These are phyloP conservation scores for Microbotryum saponariae DNA, from an alignment of 1,284 basidiomycete genomes.

Conservation along the genomic window DNA sequence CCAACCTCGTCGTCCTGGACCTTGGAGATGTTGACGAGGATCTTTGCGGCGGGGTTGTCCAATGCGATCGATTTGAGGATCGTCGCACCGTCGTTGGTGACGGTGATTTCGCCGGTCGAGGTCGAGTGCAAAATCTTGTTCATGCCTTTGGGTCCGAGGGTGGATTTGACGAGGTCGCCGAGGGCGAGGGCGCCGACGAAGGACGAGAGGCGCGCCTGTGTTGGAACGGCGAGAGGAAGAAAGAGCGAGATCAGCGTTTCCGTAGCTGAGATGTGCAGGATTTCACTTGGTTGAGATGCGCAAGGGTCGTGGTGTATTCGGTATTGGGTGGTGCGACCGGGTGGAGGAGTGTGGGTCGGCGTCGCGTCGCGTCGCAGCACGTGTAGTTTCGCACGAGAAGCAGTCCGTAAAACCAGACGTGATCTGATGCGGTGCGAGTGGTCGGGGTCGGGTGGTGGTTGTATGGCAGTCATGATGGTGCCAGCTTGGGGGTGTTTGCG, in stretches of 20 bases:
- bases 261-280: background rate
- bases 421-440: too few relatives aligned
- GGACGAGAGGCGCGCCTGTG: constrained; percentile 76
- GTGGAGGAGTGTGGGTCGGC: too few relatives aligned
- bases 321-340: too few relatives aligned
- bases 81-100: constrained; percentile 98
- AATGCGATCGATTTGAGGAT: constrained; percentile 95
- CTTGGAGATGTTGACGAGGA: constrained; percentile 99
- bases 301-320: too few relatives aligned
- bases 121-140: constrained; percentile 77
- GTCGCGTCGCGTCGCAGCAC: too few relatives aligned
- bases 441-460: too few relatives aligned
- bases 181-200: constrained; percentile 95
- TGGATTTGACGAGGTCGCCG: constrained; percentile 96
- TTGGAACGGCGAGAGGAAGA: background rate
- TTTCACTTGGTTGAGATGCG: too few relatives aligned
- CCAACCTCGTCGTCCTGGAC: constrained; percentile 99
- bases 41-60: constrained; percentile 98
- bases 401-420: too few relatives aligned
- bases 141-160: constrained; percentile 81
- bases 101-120: constrained; percentile 85
- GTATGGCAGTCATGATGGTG: too few relatives aligned
- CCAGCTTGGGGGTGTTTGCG: too few relatives aligned
- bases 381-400: too few relatives aligned
- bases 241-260: constrained; percentile 2